Base-by-base conservation (phyloP, 257 asterid species). In the Penstemon eatonii region DNA sequence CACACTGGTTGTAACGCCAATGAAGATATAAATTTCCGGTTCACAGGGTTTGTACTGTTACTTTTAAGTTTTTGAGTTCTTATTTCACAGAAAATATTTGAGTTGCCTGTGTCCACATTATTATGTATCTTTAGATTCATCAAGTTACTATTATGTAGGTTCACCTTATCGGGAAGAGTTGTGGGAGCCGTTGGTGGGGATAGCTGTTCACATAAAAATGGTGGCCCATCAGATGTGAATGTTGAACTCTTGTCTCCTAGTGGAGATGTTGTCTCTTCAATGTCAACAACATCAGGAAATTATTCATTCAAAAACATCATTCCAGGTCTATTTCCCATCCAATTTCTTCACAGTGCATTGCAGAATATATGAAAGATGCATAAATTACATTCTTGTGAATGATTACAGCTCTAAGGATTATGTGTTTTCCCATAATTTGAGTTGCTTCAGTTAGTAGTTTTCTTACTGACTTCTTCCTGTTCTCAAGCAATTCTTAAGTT, bases 21-120 rank as follows among this genome's bases (percentile, higher is more conserved):
- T 65, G 89, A 90, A 90, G 98, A 93, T 79, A 84, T 93, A 67
- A 88, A 93, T 78, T 93, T 93, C 74, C 90, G 71, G 69, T 93
- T 88, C 80, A 93, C 97, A 25, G 98, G 98, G 98, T 90, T 62
- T 52, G 86, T 75, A 57, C 62, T 52, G 12, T 56, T 41, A 37
- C 60, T 67, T 47, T 6, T 56, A 57, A 65, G 25, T 71, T 68
- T 44, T 46, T 47, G 61, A 72, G 42, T 59, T 68, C 41, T 63
- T 52, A 64, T 66, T 45, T 55, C n/a, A 59, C 56, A 54, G 36
- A 69, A 33, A 57, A 25, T 44, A 44, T 53, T 76, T 44, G 68
- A 59, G 60, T 70, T 72, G 49, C 56, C 44, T 66, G 62, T 70
- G 61, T 59, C 64, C 78, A 61, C 41, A 58, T 74, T 57, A 58